phyloP scores from a whole-genome alignment of 2,329 filamentous ascomycete species.

The Nectriaceae sp. region DNA sequence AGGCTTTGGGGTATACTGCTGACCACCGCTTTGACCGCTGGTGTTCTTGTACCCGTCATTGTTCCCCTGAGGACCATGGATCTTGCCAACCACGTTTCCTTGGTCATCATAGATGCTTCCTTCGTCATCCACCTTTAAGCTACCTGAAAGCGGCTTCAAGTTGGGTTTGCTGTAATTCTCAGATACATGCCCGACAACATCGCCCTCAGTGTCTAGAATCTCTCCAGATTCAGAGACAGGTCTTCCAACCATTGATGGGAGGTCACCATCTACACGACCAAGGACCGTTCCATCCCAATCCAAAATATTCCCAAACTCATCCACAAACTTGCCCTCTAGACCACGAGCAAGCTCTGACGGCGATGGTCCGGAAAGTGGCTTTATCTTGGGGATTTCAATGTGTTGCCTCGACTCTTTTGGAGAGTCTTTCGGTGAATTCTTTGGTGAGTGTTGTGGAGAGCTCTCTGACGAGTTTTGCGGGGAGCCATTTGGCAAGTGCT shows the following conservation, averaged over 20 bases:
- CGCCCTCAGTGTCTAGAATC: slow-evolving; percentile 74
- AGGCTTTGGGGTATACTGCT: not conserved
- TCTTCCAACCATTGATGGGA: slow-evolving; percentile 56
- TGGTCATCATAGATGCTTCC: slow-evolving; percentile 60
- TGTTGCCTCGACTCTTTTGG: slow-evolving; percentile 9
- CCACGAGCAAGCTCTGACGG: slow-evolving; percentile 39
- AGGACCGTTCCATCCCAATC: slow-evolving; percentile 52
- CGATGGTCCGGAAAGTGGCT: slow-evolving; percentile 39
- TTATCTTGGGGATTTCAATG: slow-evolving; percentile 43
- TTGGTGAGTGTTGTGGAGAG: not conserved
- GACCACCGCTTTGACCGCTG: slow-evolving; percentile 1
- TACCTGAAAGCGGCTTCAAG: slow-evolving; percentile 52
- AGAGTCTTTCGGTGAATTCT: not conserved
- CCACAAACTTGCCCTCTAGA: slow-evolving; percentile 50
- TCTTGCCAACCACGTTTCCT: slow-evolving; percentile 62
- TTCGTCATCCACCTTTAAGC: slow-evolving; percentile 56
- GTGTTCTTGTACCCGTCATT: slow-evolving; percentile 3
- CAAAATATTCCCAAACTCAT: slow-evolving; percentile 57
- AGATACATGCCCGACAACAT: slow-evolving; percentile 75
- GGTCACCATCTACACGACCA: slow-evolving; percentile 54
- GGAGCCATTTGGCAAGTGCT: not conserved
- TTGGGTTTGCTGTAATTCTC: slow-evolving; percentile 56
- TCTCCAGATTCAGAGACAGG: slow-evolving; percentile 48
- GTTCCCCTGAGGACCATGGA: slow-evolving; percentile 45
- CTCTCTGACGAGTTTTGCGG: not conserved